Evolutionary conservation across 225 moss, liverwort and hornwort genomes (phyloP), one percentile per base, ranked within the genome.

Genomic region (Marchantia paleacea): DNA sequence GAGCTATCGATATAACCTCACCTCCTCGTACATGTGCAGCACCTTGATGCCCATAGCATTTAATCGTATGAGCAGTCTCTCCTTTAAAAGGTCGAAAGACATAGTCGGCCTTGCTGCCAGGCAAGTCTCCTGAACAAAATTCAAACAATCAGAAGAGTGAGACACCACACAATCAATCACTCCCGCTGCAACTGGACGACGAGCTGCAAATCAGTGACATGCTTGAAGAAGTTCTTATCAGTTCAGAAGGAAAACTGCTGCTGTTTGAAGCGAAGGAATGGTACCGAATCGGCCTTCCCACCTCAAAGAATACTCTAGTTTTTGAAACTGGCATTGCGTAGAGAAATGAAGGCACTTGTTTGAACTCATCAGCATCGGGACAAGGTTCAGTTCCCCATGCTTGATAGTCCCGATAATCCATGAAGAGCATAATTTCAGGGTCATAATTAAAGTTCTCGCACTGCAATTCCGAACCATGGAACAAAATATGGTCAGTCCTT

Each of bases 391-490:
- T 79, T 71, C 88, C 88, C 85, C 85, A 88, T 19, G 78, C 85
- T 76, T 86, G 90, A 52, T 92, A 91, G 84, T 95, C 95, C 81
- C 99, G 95, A 79, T 99, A 99, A 73, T 99, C 99, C 99, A 99
- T 99, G 79, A 99, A 99, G 69, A 95, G 89, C 99, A 99, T 99
- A 26, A 91, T 85, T 77, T 99, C 92, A 63, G 99, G 90, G 85
- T 92, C 88, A 65, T 92, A 92, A 65, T 81, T 89, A 80, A 95
- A 99, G 70, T 94, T 89, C 72, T 99, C 95, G 58, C 94, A 91
- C 99, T 99, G 92, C 79, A 81, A 31, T 12, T 16, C 26, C 47
- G n/a, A 49, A 20, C 22, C 3, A 29, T 26, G 14, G 25, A 69
- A 39, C 39, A 39, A 29, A 39, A 63, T 55, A 0, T 31, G 4